Conservation (phyloP, 768 basidiomycete genomes). For the Tulasnella sp. region DNA sequence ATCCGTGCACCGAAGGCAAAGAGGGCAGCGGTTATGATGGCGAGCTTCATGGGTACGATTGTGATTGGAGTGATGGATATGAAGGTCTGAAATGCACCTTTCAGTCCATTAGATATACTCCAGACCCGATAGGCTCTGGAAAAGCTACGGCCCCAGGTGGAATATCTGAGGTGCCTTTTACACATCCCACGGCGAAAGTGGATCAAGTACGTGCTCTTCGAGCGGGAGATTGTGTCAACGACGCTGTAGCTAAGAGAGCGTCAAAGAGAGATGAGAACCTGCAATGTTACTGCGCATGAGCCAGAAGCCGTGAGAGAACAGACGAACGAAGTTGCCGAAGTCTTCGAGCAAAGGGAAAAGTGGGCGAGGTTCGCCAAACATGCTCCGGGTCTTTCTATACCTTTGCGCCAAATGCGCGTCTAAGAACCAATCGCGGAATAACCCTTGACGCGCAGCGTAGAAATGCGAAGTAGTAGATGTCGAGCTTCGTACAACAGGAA, state of each 20-base stretch:
- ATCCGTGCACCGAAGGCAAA: not conserved
- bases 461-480: not conserved
- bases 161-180: too few species aligned
- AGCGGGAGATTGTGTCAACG: not conserved
- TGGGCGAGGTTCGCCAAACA: not conserved
- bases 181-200: not conserved
- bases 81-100: conserved; percentile 14
- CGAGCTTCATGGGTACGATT: not conserved
- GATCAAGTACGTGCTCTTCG: not conserved
- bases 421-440: not conserved
- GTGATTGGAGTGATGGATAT: not conserved
- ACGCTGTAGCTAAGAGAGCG: not conserved
- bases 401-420: not conserved
- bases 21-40: not conserved
- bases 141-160: too few species aligned
- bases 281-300: not conserved
- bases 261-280: not conserved
- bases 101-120: not conserved
- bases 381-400: not conserved
- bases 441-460: not conserved
- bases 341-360: not conserved
- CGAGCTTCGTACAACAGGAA: not conserved
- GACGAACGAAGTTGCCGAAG: not conserved
- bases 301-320: not conserved
- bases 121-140: not conserved